Evolutionary conservation across 345 rosid species (phyloP), one percentile per base, ranked within the genome.

Genomic region (Lepidium didymum): DNA sequence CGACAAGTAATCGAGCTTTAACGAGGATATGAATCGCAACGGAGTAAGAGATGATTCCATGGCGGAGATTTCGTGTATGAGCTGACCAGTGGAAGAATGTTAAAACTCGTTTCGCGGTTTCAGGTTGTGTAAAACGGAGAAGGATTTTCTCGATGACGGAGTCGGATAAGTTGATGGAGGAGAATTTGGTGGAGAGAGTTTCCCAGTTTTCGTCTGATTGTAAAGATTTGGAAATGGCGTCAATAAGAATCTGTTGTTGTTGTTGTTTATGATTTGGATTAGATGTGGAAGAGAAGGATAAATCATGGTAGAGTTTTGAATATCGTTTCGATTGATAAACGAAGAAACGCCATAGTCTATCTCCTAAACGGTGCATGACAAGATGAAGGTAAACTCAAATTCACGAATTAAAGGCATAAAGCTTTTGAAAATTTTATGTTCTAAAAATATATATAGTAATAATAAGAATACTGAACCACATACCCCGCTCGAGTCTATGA

Each of bases 81-180:
- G 92, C 78, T 1, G 95, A 83, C 95, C 95, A 92, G 62, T 87
- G 84, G 78, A 92, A 89, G 77, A 92, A 92, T 58, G 80, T 79
- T 13, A 92, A 57, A 31, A 92, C 98, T 12, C 62, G 68, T 78
- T 85, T 86, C 5, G 96, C 91, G 46, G 86, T 78, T 33, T 52
- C 63, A 0, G 92, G 96, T 8, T 82, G 80, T 68, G 83, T 85
- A 73, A 92, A 74, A 62, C 82, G 77, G 54, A 92, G 82, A 52
- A 92, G 78, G 8, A 92, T 82, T 10, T 70, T 51, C 25, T 77
- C 57, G 27, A 85, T 72, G 34, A 87, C 40, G 8, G 75, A 80
- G 18, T 76, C 62, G 49, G 80, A 80, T 35, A 89, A 16, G 27
- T 74, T 74, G 2, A 81, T 29, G 29, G 74, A 62, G 41, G 60